Percentiles rank a stretch among this genome's conserved stretches.
These are phyloP conservation scores for Pisolithus albus DNA, from an alignment of 768 basidiomycete genomes.

Conservation along the genomic window DNA sequence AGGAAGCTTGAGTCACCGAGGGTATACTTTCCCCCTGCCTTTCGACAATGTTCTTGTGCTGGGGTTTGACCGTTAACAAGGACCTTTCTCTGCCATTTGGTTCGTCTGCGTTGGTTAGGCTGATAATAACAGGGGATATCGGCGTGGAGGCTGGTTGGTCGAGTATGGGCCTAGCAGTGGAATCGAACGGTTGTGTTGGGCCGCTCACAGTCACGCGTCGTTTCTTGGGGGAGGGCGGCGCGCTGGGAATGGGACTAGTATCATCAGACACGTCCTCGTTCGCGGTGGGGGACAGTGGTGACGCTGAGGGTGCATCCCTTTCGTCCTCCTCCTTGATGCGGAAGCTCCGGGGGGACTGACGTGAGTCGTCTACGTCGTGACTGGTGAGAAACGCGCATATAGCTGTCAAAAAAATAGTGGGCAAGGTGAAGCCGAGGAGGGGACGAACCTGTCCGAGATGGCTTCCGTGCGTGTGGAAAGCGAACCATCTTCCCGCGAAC, in stretches of 20 bases:
- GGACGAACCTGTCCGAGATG: slow-evolving; percentile 40
- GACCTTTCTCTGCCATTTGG: slow-evolving; percentile 53
- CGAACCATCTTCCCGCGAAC: slow-evolving; percentile 36
- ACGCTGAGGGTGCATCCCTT: slow-evolving; percentile 35
- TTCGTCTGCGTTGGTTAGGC: slow-evolving; percentile 55
- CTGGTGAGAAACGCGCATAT: slow-evolving; percentile 15
- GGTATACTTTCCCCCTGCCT: slow-evolving; percentile 59
- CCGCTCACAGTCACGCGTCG: slow-evolving; percentile 70
- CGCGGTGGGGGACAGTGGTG: slow-evolving; percentile 30
- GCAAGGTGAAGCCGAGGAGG: background rate
- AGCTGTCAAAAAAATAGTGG: background rate
- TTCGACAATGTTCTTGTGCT: slow-evolving; percentile 65
- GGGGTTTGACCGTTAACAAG: slow-evolving; percentile 58
- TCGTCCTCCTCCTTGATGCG: slow-evolving; percentile 63
- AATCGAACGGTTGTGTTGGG: slow-evolving; percentile 43
- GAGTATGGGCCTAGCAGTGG: slow-evolving; percentile 36
- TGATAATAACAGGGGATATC: slow-evolving; percentile 62
- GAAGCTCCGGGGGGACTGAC: slow-evolving; percentile 39
- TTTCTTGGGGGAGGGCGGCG: slow-evolving; percentile 46
- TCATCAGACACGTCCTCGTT: slow-evolving; percentile 11
- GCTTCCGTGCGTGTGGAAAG: slow-evolving; percentile 29
- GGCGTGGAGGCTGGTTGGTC: slow-evolving; percentile 47
- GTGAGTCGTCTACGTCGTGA: slow-evolving; percentile 25
- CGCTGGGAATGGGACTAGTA: slow-evolving; percentile 32
- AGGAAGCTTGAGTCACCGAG: slow-evolving; percentile 28